Percentiles rank a stretch among this genome's conserved stretches.
Conservation (phyloP, 371 early-diverging fungal genomes). For the Syncephalis plumigaleata region DNA sequence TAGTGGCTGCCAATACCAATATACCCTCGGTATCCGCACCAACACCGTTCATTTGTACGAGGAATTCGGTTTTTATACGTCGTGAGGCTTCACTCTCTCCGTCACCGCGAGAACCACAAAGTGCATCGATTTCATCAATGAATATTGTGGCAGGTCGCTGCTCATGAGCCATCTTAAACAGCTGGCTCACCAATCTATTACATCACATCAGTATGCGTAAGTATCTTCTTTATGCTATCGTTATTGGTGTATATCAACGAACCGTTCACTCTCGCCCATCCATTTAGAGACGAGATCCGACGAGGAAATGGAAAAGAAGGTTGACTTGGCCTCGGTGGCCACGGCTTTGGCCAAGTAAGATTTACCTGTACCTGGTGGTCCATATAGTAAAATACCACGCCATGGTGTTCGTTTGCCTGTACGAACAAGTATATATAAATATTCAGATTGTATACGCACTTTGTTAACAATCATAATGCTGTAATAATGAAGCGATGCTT, state of each 20-base stretch:
- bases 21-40: constrained; percentile 88
- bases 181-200: constrained; percentile 72
- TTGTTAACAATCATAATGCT: neutral
- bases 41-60: constrained; percentile 97
- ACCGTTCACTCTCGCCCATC: constrained; percentile 95
- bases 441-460: neutral
- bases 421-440: no score
- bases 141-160: constrained; percentile 90
- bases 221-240: neutral
- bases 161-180: constrained; percentile 89
- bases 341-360: constrained; percentile 95
- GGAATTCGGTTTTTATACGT: constrained; percentile 88
- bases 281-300: constrained; percentile 94
- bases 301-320: constrained; percentile 90
- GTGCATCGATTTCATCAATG: constrained; percentile 96
- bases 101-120: constrained; percentile 87
- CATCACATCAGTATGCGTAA: no score
- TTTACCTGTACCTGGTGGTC: constrained; percentile 98
- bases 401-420: constrained; percentile 91
- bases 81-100: constrained; percentile 90
- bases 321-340: constrained; percentile 89
- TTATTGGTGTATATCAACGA: constrained; percentile 1
- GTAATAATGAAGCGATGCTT: neutral
- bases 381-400: constrained; percentile 94
- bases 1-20: constrained; percentile 90